Evolutionary conservation across 2,329 filamentous ascomycete genomes (phyloP), one percentile per base, ranked within the genome.

Genomic region (Drechslerella dactyloides): DNA sequence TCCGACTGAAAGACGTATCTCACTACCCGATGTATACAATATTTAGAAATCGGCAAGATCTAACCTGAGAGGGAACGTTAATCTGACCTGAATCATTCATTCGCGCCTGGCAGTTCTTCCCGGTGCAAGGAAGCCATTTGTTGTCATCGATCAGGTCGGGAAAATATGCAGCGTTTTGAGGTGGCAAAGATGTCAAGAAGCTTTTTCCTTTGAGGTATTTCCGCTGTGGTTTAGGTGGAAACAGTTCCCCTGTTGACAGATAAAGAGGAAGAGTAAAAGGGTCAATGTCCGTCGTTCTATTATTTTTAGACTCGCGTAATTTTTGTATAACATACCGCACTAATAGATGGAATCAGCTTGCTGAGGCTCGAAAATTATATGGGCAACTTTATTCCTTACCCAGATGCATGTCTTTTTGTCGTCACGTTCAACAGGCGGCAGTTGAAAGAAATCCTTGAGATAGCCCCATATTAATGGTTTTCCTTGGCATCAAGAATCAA

Each of bases 1-100:
- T 77, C 64, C 73, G 84, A 86, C 17, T 81, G 79, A 74, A 89
- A 89, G 0, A 86, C 86, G 84, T 85, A 89, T 74, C 85, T 86
- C 8, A 88, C 82, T 13, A 77, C 78, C 23, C 3, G 37, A n/a
- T 4, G 23, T 13, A 24, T 69, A 23, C n/a, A 69, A 56, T n/a
- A 7, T 23, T 8, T 23, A 37, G 1, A 27, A n/a, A 15, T 17
- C 4, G 11, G 10, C 13, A 11, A 19, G 11, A 15, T 13, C 2
- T 23, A 10, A 17, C 24, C 85, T 23, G 1, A 50, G 11, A 21
- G 19, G 17, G n/a, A 44, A 15, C 7, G 27, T 48, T 33, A 8
- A 8, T 52, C 11, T 51, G 11, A 60, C 66, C 24, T 55, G 66
- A 70, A 40, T 70, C 66, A 19, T 70, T 70, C 59, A 64, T 70